These are phyloP conservation scores for Neofusicoccum umdonicola DNA, from an alignment of 2,329 filamentous ascomycete species.

Conservation along the genomic window DNA sequence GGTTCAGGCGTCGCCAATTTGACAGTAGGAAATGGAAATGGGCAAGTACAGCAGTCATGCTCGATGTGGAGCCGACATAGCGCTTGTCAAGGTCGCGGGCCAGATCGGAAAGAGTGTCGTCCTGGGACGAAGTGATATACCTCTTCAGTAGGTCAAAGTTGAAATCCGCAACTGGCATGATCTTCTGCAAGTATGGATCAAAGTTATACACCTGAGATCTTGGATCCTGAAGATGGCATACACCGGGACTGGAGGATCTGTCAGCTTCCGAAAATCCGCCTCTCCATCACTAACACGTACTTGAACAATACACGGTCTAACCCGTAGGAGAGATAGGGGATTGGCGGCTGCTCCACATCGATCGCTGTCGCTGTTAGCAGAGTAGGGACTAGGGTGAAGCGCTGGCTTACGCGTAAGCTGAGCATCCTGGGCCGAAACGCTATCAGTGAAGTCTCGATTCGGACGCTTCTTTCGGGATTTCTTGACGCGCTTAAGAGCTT, in stretches of 20 bases:
- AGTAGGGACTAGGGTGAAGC: neutral
- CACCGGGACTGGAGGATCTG: conserved; percentile 58
- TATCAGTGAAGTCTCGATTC: neutral
- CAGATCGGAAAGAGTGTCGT: conserved; percentile 66
- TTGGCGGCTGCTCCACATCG: conserved; percentile 48
- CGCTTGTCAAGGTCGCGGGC: conserved; percentile 67
- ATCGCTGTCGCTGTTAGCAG: conserved; percentile 34
- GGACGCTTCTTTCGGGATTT: neutral
- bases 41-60: conserved; percentile 82
- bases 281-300: conserved; percentile 33
- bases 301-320: conserved; percentile 94
- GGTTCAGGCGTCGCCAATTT: conserved; percentile 71
- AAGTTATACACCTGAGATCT: conserved; percentile 92
- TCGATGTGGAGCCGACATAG: conserved; percentile 93
- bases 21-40: conserved; percentile 95
- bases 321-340: conserved; percentile 68
- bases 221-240: conserved; percentile 87
- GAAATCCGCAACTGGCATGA: conserved; percentile 92
- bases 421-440: conserved; percentile 3
- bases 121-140: conserved; percentile 90
- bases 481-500: neutral
- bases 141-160: conserved; percentile 82
- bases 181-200: conserved; percentile 85
- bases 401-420: conserved; percentile 12
- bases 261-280: neutral